Base-by-base conservation (phyloP, 768 basidiomycete species). In the Termitomyces heimii region DNA sequence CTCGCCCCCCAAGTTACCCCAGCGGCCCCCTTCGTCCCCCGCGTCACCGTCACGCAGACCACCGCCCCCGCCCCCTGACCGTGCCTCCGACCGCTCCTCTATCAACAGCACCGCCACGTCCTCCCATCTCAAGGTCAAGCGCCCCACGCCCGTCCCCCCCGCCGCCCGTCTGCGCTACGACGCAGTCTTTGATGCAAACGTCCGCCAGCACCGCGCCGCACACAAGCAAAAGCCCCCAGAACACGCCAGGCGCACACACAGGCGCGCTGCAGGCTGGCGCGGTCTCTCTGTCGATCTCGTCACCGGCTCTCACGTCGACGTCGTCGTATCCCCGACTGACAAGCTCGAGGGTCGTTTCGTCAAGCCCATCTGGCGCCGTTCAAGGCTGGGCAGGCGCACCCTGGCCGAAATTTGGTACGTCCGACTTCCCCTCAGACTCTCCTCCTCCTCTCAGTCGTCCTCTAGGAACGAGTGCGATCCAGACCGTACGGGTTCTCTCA, bases 381-480 rank as follows among this genome's bases (percentile, higher is more conserved):
- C 86, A 13, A 76, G 75, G 54, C 70, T 91, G 50, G 80, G 81
- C 54, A 73, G 73, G 56, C 68, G 68, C 46, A 80, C 74, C 60
- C 72, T 92, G 42, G 69, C 73, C 35, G 78, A 77, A 34, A 89
- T 92, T 48, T 92, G 90, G 90, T 91, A 58, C 58, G 76, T 71
- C 53, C 24, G 57, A 40, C 20, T 10, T 56, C 16, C 16, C 32
- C 47, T 42, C 44, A n/a, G n/a, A n/a, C n/a, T n/a, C n/a, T n/a
- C 5, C 22, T 42, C 58, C 39, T 40, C n/a, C 4, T n/a, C 39
- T 40, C 39, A 40, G n/a, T 9, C 14, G n/a, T 20, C n/a, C 12
- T n/a, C n/a, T 49, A 92, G 90, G 90, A 76, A 73, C 52, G 89
- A 89, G 64, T 89, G 85, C 62, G 89, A 92, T 68, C 69, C 78